A percentile compares a stretch with the other conserved stretches of the same genome.
These are phyloP conservation scores for Chalciporus pseudorubinellus DNA, from an alignment of 768 basidiomycete genomes.

Conservation along the genomic window DNA sequence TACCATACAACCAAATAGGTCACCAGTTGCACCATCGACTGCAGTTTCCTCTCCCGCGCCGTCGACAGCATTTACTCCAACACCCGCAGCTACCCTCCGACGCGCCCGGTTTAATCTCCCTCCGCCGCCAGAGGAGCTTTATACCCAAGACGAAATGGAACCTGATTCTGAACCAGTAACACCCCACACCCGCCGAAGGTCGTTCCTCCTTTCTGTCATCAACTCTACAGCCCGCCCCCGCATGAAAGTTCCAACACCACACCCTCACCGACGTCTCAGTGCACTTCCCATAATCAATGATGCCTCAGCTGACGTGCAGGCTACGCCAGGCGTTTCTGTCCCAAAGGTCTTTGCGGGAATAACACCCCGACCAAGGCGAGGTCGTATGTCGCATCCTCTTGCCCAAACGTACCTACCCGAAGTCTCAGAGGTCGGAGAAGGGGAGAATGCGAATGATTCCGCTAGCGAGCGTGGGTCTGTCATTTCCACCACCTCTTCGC, in stretches of 20 bases:
- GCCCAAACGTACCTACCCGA: conserved; percentile 49
- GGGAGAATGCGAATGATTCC: conserved; percentile 39
- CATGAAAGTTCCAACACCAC: conserved; percentile 46
- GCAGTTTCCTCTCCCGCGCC: conserved; percentile 54
- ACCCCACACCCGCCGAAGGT: conserved; percentile 69
- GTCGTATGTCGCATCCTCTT: conserved; percentile 63
- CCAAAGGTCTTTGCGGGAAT: conserved; percentile 59
- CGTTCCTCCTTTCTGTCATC: conserved; percentile 81
- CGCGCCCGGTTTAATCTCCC: conserved; percentile 62
- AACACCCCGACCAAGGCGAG: conserved; percentile 58
- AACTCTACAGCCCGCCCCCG: conserved; percentile 78
- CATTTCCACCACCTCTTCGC: conserved; percentile 81
- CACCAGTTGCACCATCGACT: conserved; percentile 38
- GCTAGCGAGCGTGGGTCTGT: conserved; percentile 61
- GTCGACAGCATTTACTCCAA: conserved; percentile 64
- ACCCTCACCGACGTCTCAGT: conserved; percentile 48
- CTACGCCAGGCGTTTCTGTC: conserved; percentile 36
- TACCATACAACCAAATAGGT: conserved; percentile 28
- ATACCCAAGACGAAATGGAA: conserved; percentile 32
- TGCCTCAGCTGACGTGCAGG: conserved; percentile 30
- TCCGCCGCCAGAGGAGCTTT: conserved; percentile 40
- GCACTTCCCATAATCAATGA: conserved; percentile 56
- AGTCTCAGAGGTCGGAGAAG: conserved; percentile 27
- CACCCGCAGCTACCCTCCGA: conserved; percentile 61
- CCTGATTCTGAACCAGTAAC: conserved; percentile 53